phyloP scores from a whole-genome alignment of 1,284 basidiomycete genomes.

The Fistulinella cinereoalba region DNA sequence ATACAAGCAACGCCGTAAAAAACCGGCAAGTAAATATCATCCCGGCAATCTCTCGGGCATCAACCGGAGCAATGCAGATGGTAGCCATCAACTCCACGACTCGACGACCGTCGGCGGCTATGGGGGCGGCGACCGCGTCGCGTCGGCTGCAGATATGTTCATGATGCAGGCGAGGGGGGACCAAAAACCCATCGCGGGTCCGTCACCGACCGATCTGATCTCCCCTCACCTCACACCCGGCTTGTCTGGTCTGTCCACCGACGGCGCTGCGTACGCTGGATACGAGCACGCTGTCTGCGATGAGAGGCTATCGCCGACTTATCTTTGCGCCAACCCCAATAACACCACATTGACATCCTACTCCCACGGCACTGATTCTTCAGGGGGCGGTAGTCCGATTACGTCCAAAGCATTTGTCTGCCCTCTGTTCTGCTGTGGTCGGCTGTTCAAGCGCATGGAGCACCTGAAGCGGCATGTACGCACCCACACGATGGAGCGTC shows the following conservation, averaged over 20 bases:
- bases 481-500: slow-evolving; percentile 87
- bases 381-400: slow-evolving; percentile 21
- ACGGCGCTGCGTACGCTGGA: slow-evolving; percentile 16
- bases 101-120: slow-evolving; percentile 36
- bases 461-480: slow-evolving; percentile 84
- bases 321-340: slow-evolving; percentile 18
- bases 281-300: slow-evolving; percentile 22
- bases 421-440: slow-evolving; percentile 75
- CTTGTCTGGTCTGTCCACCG: slow-evolving; percentile 20
- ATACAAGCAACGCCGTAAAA: slow-evolving; percentile 87
- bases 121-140: slow-evolving; percentile 29
- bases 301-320: slow-evolving; percentile 17
- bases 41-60: slow-evolving; percentile 24
- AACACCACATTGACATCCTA: slow-evolving; percentile 19
- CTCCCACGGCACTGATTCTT: slow-evolving; percentile 16
- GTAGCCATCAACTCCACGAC: slow-evolving; percentile 14
- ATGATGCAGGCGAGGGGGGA: slow-evolving; percentile 57
- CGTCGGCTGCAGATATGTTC: slow-evolving; percentile 65
- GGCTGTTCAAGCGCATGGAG: slow-evolving; percentile 86
- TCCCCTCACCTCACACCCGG: slow-evolving; percentile 20
- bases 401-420: slow-evolving; percentile 72
- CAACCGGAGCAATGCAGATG: slow-evolving; percentile 26
- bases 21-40: slow-evolving; percentile 42
- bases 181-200: slow-evolving; percentile 30
- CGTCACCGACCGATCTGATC: slow-evolving; percentile 20